Percentiles rank a stretch among this genome's conserved stretches.
Evolutionary conservation across 139 green algal species (phyloP).

Genomic region (Mesotaenium endlicherianum): DNA sequence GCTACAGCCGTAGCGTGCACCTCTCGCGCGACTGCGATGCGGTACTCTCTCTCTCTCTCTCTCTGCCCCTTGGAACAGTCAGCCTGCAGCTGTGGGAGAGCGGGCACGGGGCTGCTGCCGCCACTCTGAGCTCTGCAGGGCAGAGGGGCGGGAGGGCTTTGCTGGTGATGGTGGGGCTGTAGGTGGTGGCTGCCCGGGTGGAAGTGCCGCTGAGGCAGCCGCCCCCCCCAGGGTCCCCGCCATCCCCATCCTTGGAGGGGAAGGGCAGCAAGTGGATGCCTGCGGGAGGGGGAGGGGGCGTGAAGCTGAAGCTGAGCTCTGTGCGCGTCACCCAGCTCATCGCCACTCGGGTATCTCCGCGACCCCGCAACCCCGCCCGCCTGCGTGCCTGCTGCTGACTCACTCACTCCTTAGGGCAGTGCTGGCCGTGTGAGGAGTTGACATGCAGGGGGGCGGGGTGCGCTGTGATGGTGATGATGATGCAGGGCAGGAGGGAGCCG

Average conservation of each 20-base stretch:
- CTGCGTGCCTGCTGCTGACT: neutral
- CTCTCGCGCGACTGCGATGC: conserved; percentile 13
- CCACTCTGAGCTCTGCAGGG: neutral
- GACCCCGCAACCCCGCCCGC: neutral
- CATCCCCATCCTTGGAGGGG: neutral
- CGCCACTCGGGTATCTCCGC: neutral
- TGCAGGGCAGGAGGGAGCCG: conserved; percentile 25
- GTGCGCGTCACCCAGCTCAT: conserved; percentile 1
- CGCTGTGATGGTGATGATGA: neutral
- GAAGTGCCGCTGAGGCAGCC: neutral
- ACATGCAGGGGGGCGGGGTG: neutral
- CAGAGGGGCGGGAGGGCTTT: no score
- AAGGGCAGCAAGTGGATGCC: neutral
- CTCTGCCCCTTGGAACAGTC: neutral
- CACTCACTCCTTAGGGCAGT: neutral
- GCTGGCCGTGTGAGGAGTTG: neutral
- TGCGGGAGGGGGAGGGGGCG: neutral
- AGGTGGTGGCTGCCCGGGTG: conserved; percentile 6
- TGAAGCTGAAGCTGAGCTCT: neutral
- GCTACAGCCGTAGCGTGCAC: neutral
- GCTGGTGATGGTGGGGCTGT: no score
- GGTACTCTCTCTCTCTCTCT: neutral
- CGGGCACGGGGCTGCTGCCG: neutral
- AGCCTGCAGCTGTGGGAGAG: neutral
- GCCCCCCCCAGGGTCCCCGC: neutral